These are phyloP conservation scores for Entrophospora sp. DNA, from an alignment of 192 early-diverging fungal species.

Conservation along the genomic window DNA sequence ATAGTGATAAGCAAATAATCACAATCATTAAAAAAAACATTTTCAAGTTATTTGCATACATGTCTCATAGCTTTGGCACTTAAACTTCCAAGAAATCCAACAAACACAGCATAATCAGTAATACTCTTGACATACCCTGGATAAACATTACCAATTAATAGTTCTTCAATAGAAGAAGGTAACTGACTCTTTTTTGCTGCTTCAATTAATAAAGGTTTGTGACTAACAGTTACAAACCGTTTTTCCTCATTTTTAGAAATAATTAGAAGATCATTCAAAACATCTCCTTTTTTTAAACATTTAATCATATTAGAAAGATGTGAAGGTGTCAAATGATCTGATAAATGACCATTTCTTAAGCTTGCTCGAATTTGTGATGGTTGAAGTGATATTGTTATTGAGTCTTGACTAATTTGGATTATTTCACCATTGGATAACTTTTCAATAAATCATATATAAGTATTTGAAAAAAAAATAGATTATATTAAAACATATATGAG, in stretches of 20 bases:
- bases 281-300: constrained; percentile 29
- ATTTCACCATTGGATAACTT: constrained; percentile 42
- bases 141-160: constrained; percentile 48
- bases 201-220: constrained; percentile 54
- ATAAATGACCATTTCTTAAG: constrained; percentile 50
- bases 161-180: constrained; percentile 26
- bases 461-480: neutral
- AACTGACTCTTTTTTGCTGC: constrained; percentile 45
- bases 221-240: constrained; percentile 43
- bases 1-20: neutral
- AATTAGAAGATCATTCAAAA: constrained; percentile 51
- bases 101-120: constrained; percentile 56
- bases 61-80: constrained; percentile 51
- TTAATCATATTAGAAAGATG: constrained; percentile 34
- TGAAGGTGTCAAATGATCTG: constrained; percentile 46
- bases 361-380: constrained; percentile 47
- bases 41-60: constrained; percentile 7
- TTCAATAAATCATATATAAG: neutral
- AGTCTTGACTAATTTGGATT: constrained; percentile 37
- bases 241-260: constrained; percentile 39
- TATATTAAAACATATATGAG: neutral
- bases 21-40: constrained; percentile 28
- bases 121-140: constrained; percentile 57
- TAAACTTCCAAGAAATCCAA: constrained; percentile 50
- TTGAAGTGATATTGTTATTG: constrained; percentile 47